Base-by-base conservation (phyloP, 2,329 filamentous ascomycete species). In the Lachnellula subtilissima region DNA sequence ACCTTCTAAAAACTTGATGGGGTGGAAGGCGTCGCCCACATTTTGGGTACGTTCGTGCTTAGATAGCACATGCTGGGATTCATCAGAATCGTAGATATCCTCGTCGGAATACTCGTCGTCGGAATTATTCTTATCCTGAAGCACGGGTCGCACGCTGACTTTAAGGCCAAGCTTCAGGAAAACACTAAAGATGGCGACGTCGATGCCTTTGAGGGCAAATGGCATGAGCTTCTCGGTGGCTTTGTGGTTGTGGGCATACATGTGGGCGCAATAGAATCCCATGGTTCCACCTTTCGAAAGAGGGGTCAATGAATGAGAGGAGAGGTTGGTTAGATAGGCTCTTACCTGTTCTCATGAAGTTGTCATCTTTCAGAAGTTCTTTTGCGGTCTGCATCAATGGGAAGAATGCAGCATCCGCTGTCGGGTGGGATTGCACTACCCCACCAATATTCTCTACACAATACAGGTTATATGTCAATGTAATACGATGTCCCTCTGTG, bases 381-480 rank as follows among this genome's bases (percentile, higher is more conserved):
- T 35, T 43, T 7, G 40, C 40, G 23, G 9, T 32, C 25, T 47
- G 22, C 25, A 22, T 45, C 32, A 56, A 45, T 28, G 48, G 46
- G 22, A 40, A 55, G 11, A 32, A 22, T 19, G 7, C 6, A 14
- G 53, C 47, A 12, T 46, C 40, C 14, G 40, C 47, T 5, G 28
- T 45, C 0, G 53, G 53, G 19, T 28, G 36, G 5, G 22, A 6
- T 17, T 50, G 36, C 8, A 50, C 5, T 4, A 40, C 22, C 14
- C 47, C 53, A 25, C 48, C 47, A 11, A 50, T 17, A 5, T 39
- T 22, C 12, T 40, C 9, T 28, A 25, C 68, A 12, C 72, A 68
- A 57, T 75, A 82, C 3, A 86, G 69, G 55, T 84, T 84, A 68
- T 85, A 85, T 0, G 81, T 85, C 25, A 86, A 64, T 0, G 79